Conservation (phyloP, 306 rosid species). For the Dicorynia guianensis region DNA sequence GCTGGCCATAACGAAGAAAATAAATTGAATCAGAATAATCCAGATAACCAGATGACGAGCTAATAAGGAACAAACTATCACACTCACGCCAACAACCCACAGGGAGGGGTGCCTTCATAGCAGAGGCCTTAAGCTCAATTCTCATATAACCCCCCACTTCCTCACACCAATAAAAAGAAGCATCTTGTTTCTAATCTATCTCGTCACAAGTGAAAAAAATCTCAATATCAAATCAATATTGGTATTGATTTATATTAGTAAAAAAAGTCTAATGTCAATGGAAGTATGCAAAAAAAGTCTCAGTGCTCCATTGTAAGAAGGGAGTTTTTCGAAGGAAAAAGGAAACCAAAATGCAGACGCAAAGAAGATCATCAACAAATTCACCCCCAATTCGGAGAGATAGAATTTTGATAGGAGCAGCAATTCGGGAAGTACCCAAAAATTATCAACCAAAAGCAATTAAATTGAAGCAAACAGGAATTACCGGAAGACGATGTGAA, state of each 20-base stretch:
- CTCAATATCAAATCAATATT: not conserved
- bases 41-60: no score
- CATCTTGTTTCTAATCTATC: not conserved
- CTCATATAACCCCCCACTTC: no score
- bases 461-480: not conserved
- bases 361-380: slow-evolving; percentile 13
- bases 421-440: not conserved
- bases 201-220: not conserved
- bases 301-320: no score
- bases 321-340: no score
- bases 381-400: not conserved
- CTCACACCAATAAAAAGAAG: not conserved
- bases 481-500: slow-evolving; percentile 27
- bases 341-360: slow-evolving; percentile 29
- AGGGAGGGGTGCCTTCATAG: no score
- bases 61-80: no score
- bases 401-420: slow-evolving; percentile 1
- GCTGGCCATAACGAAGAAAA: not conserved
- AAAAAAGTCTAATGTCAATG: not conserved
- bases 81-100: no score
- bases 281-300: not conserved
- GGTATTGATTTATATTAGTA: not conserved
- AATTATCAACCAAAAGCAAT: not conserved
- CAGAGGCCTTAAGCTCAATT: no score
- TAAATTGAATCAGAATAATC: no score